Conservation (phyloP, 2,329 filamentous ascomycete species). For the Trichothecium sympodiale region DNA sequence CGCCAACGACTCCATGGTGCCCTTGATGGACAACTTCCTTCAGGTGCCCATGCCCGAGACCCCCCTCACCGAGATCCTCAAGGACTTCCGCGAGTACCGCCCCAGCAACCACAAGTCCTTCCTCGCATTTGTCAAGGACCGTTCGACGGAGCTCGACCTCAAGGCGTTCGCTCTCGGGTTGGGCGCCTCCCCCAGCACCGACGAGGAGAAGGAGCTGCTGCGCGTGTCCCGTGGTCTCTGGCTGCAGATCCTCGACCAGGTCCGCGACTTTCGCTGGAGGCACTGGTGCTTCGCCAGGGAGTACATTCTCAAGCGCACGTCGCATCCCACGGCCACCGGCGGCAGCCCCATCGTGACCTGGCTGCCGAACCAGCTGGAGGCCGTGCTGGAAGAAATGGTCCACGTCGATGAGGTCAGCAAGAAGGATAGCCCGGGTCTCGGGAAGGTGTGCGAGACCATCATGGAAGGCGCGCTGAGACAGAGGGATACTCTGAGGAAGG, state of each 20-base stretch:
- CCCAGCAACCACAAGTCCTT: constrained; percentile 85
- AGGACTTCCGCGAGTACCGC: constrained; percentile 81
- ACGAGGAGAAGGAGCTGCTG: constrained; percentile 29
- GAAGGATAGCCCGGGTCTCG: constrained; percentile 30
- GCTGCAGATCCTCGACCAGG: constrained; percentile 58
- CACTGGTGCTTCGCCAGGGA: constrained; percentile 81
- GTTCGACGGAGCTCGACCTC: constrained; percentile 37
- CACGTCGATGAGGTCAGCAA: constrained; percentile 23
- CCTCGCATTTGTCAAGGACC: constrained; percentile 55
- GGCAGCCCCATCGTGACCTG: constrained; percentile 76
- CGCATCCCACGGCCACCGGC: constrained; percentile 67
- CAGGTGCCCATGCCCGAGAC: constrained; percentile 82
- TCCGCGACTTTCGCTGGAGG: constrained; percentile 71
- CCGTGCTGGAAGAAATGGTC: constrained; percentile 18
- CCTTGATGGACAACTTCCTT: constrained; percentile 78
- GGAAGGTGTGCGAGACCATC: constrained; percentile 41
- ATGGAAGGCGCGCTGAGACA: constrained; percentile 57
- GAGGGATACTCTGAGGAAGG: constrained; percentile 55
- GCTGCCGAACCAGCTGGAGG: constrained; percentile 41
- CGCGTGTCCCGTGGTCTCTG: constrained; percentile 48
- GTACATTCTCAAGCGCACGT: constrained; percentile 71
- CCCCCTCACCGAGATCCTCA: constrained; percentile 76
- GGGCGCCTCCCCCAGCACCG: constrained; percentile 9
- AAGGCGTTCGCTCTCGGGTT: constrained; percentile 45
- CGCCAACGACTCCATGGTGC: constrained; percentile 90